A percentile compares a stretch with the other conserved stretches of the same genome.
phyloP scores from a whole-genome alignment of 352 stramenopile species.

The Phytophthora macrochlamydospora region DNA sequence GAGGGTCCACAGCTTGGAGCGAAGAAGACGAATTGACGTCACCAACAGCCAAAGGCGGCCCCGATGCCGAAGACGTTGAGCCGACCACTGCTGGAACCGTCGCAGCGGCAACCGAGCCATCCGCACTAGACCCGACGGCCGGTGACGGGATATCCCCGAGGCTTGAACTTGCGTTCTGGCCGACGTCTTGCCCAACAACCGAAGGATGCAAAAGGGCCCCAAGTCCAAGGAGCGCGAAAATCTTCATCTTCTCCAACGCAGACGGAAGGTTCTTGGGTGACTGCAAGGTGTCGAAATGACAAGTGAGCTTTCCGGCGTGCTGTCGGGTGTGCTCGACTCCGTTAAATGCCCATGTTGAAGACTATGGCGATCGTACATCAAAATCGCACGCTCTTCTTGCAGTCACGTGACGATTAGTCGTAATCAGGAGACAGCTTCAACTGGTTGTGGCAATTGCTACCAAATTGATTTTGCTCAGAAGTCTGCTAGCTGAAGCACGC shows the following conservation, averaged over 20 bases:
- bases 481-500: neutral
- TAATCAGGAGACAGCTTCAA: neutral
- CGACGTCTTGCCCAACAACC: conserved; percentile 18
- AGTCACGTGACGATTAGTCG: conserved; percentile 18
- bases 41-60: conserved; percentile 10
- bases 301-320: conserved; percentile 33
- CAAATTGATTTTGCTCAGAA: neutral
- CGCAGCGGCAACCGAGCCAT: conserved; percentile 7
- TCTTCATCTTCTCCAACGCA: conserved; percentile 27
- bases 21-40: conserved; percentile 13
- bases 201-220: conserved; percentile 24
- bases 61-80: conserved; percentile 5
- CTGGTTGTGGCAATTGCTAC: neutral
- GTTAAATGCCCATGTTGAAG: neutral
- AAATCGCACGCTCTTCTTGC: conserved; percentile 2
- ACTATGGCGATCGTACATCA: conserved; percentile 11
- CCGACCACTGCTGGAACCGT: conserved; percentile 6
- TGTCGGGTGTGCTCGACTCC: neutral
- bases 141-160: conserved; percentile 14
- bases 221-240: conserved; percentile 27
- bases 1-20: conserved; percentile 32
- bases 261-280: conserved; percentile 12
- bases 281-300: conserved; percentile 30
- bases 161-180: conserved; percentile 18
- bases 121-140: conserved; percentile 16